phyloP scores from a whole-genome alignment of 2,329 filamentous ascomycete species.

The Pseudopithomyces maydicus region DNA sequence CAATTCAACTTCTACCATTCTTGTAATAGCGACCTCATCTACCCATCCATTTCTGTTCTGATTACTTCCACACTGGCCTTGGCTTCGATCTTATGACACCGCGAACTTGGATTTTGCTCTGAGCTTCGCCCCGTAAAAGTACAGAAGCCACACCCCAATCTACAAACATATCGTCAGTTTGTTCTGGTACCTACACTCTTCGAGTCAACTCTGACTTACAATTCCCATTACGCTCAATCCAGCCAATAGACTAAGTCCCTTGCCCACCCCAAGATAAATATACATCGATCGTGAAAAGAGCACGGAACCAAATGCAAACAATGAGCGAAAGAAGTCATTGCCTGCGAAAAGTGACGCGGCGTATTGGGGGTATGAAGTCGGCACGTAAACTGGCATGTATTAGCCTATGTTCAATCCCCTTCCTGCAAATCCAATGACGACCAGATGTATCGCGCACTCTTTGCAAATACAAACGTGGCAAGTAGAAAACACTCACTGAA shows the following conservation, averaged over 20 bases:
- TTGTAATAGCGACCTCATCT: too few species aligned
- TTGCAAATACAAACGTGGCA: not conserved
- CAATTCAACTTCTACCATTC: too few species aligned
- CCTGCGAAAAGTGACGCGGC: conserved; percentile 60
- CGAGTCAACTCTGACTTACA: conserved; percentile 42
- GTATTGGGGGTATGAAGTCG: conserved; percentile 62
- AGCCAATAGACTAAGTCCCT: conserved; percentile 61
- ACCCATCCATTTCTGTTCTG: too few species aligned
- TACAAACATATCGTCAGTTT: conserved; percentile 1
- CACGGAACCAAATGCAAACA: conserved; percentile 63
- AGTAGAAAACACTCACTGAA: conserved; percentile 39
- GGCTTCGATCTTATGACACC: conserved; percentile 1
- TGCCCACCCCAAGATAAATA: conserved; percentile 60
- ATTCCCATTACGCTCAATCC: conserved; percentile 47
- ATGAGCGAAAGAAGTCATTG: conserved; percentile 59
- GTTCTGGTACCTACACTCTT: too few species aligned
- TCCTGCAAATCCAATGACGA: too few species aligned
- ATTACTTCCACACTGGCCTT: too few species aligned
- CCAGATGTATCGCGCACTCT: too few species aligned
- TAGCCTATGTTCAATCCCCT: not conserved
- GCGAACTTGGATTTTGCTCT: conserved; percentile 25
- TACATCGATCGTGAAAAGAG: conserved; percentile 64
- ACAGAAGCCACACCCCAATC: conserved; percentile 27
- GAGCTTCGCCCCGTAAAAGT: conserved; percentile 20
- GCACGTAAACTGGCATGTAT: conserved; percentile 55